Conservation (phyloP, 305 asterid genomes). For the Petunia hybrid region DNA sequence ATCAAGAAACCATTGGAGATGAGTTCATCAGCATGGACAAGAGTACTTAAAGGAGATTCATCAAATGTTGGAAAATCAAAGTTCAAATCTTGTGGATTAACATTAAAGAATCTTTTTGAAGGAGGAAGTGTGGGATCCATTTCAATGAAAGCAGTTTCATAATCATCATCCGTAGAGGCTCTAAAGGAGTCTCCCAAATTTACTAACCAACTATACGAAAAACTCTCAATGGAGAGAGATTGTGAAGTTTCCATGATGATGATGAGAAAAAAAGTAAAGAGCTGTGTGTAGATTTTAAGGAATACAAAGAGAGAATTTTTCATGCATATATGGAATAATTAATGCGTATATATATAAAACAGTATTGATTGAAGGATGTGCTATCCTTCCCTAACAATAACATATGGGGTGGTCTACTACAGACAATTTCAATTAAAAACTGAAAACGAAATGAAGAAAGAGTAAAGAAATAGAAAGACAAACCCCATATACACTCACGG, state of each 20-base stretch:
- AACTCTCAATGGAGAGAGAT: slow-evolving; percentile 61
- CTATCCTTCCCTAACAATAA: slow-evolving; percentile 48
- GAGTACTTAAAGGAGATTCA: slow-evolving; percentile 46
- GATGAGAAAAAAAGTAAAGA: slow-evolving; percentile 16
- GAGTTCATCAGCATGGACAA: slow-evolving; percentile 75
- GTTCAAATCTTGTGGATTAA: slow-evolving; percentile 58
- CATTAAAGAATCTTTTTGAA: slow-evolving; percentile 71
- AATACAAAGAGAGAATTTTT: neutral
- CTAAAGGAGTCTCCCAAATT: slow-evolving; percentile 49
- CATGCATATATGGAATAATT: slow-evolving; percentile 20
- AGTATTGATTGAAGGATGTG: slow-evolving; percentile 18
- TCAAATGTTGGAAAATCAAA: slow-evolving; percentile 67
- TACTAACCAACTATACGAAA: slow-evolving; percentile 69
- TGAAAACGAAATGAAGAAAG: slow-evolving; percentile 54
- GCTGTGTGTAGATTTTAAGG: neutral
- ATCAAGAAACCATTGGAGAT: slow-evolving; percentile 73
- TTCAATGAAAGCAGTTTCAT: slow-evolving; percentile 75
- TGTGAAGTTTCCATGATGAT: slow-evolving; percentile 51
- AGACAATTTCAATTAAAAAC: slow-evolving; percentile 59
- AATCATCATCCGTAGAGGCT: slow-evolving; percentile 45
- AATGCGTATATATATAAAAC: neutral
- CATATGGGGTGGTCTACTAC: slow-evolving; percentile 59
- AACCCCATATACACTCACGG: slow-evolving; percentile 53
- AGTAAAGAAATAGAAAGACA: slow-evolving; percentile 43
- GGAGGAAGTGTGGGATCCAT: slow-evolving; percentile 91